Percentiles rank a stretch among this genome's conserved stretches.
Conservation (phyloP, 2,329 filamentous ascomycete species). For the Calonectria hongkongensis region DNA sequence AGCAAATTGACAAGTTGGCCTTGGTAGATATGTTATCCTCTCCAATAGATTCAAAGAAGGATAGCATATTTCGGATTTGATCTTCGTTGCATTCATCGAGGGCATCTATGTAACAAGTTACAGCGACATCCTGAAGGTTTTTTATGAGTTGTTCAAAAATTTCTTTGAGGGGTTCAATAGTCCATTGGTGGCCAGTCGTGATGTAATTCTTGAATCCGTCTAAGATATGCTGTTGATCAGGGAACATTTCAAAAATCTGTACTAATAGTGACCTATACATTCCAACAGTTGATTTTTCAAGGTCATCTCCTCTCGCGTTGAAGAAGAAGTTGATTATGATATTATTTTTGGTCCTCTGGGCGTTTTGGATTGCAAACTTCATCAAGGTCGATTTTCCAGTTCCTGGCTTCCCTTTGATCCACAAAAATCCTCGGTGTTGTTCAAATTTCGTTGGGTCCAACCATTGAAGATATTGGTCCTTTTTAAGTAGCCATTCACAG, state of each 20-base stretch:
- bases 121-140: rapidly evolving
- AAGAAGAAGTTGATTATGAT: constrained; percentile 13
- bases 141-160: background rate
- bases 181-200: background rate
- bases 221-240: background rate
- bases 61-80: constrained; percentile 64
- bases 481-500: constrained; percentile 7
- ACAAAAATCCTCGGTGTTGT: constrained; percentile 11
- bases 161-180: constrained; percentile 28
- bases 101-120: constrained; percentile 62
- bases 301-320: background rate
- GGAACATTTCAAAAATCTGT: constrained; percentile 9
- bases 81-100: constrained; percentile 69
- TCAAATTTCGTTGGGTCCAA: background rate
- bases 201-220: background rate
- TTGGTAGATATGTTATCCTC: constrained; percentile 32
- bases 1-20: constrained; percentile 60
- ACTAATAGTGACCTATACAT: constrained; percentile 18
- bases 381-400: constrained; percentile 24
- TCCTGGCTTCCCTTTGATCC: constrained; percentile 22
- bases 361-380: constrained; percentile 8
- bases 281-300: constrained; percentile 1
- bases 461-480: constrained; percentile 5
- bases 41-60: constrained; percentile 62
- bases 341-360: background rate